Evolutionary conservation across 2,329 filamentous ascomycete genomes (phyloP).

Genomic region (Curvularia sp.): DNA sequence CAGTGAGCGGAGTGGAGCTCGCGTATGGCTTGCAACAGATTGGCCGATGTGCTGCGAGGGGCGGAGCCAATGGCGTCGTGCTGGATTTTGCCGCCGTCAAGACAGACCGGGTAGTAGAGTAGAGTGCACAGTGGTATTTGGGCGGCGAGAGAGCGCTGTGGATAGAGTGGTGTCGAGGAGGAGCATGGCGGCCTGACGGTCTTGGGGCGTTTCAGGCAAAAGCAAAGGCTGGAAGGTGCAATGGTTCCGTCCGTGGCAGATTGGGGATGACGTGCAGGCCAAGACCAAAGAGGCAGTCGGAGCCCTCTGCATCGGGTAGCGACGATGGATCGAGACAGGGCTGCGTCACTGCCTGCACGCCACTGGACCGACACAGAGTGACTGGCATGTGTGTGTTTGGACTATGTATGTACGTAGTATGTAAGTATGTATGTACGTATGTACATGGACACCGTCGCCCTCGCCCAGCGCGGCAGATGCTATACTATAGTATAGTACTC

Average conservation of each 20-base stretch:
- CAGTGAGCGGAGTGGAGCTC: slow-evolving; percentile 16
- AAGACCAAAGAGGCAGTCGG: slow-evolving; percentile 10
- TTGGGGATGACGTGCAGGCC: slow-evolving; percentile 21
- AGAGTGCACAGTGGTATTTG: not conserved
- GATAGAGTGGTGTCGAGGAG: too few species aligned
- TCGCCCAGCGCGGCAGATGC: too few species aligned
- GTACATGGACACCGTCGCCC: too few species aligned
- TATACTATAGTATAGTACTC: too few species aligned
- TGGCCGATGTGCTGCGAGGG: slow-evolving; percentile 17
- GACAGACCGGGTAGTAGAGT: not conserved
- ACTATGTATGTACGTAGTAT: too few species aligned
- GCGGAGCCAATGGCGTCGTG: slow-evolving; percentile 16
- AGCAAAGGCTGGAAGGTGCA: slow-evolving; percentile 6
- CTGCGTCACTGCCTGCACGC: slow-evolving; percentile 25
- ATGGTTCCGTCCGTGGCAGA: slow-evolving; percentile 13
- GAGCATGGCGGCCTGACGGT: not conserved
- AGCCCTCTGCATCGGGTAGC: slow-evolving; percentile 21
- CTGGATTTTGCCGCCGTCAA: slow-evolving; percentile 7
- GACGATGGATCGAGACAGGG: slow-evolving; percentile 13
- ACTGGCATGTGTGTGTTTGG: too few species aligned
- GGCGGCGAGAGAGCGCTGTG: too few species aligned
- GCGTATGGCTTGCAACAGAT: slow-evolving; percentile 8
- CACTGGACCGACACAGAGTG: too few species aligned
- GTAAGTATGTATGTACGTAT: too few species aligned
- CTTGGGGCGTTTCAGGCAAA: slow-evolving; percentile 1